A percentile compares a stretch with the other conserved stretches of the same genome.
phyloP scores from a whole-genome alignment of 208 protist species.

The Novymonas esmeraldas region DNA sequence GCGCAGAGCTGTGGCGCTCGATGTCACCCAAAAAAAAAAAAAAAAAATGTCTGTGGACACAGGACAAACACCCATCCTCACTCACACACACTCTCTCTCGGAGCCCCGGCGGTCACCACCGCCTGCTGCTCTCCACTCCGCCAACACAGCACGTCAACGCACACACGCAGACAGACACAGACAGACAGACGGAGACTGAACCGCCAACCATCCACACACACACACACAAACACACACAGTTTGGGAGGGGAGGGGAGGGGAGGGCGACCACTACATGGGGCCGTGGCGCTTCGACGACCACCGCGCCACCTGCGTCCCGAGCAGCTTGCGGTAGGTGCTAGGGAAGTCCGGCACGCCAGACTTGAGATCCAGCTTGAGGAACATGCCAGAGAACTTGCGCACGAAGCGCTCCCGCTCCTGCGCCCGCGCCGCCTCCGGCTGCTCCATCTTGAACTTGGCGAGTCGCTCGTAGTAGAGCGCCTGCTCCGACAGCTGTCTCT shows the following conservation, averaged over 20 bases:
- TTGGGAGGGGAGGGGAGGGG: no score
- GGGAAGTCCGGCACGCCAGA: slow-evolving; percentile 87
- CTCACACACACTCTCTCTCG: no score
- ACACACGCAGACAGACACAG: not conserved
- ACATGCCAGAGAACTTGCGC: slow-evolving; percentile 91
- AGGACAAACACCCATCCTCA: no score
- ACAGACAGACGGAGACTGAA: slow-evolving; percentile 2
- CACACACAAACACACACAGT: not conserved
- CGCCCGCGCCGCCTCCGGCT: slow-evolving; percentile 84
- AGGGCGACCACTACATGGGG: slow-evolving; percentile 53
- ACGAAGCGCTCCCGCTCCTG: slow-evolving; percentile 87
- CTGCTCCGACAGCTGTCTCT: slow-evolving; percentile 89
- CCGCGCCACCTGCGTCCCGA: slow-evolving; percentile 86
- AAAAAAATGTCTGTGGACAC: no score
- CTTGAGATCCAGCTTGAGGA: slow-evolving; percentile 87
- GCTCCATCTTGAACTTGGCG: slow-evolving; percentile 92
- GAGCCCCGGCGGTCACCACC: no score
- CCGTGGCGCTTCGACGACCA: slow-evolving; percentile 92
- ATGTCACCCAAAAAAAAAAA: no score
- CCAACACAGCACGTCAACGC: not conserved
- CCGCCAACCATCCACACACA: not conserved
- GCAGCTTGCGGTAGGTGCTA: slow-evolving; percentile 83
- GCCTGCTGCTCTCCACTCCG: no score
- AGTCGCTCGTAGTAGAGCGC: slow-evolving; percentile 90
- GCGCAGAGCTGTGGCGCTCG: no score